Conservation (phyloP, 495 filamentous ascomycete species). For the Cercophora newfieldiana region DNA sequence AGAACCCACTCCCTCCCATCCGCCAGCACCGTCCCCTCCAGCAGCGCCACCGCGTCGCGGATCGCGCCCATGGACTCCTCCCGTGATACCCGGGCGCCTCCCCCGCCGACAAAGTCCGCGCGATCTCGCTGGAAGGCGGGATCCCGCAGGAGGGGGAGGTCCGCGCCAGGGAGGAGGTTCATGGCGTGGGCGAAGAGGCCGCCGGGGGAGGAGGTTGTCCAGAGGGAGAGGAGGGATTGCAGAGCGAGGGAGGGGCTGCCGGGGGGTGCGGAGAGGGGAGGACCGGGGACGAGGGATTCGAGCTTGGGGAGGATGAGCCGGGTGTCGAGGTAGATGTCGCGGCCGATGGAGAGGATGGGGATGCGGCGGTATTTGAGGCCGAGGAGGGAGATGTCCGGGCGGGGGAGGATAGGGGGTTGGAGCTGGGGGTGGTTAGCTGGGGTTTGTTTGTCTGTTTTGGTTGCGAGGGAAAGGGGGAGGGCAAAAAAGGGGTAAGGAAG, state of each 20-base stretch:
- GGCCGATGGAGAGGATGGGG: slow-evolving; percentile 59
- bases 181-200: slow-evolving; percentile 51
- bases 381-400: slow-evolving; percentile 56
- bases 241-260: slow-evolving; percentile 13
- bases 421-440: slow-evolving; percentile 32
- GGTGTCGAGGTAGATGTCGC: slow-evolving; percentile 58
- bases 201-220: slow-evolving; percentile 37
- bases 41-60: slow-evolving; percentile 40
- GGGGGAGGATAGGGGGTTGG: slow-evolving; percentile 60
- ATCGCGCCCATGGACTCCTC: slow-evolving; percentile 51
- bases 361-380: slow-evolving; percentile 66
- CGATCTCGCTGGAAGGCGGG: slow-evolving; percentile 55
- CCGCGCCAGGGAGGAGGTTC: slow-evolving; percentile 45
- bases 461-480: neutral
- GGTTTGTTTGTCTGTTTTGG: neutral
- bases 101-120: slow-evolving; percentile 36
- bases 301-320: slow-evolving; percentile 61
- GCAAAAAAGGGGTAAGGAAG: neutral
- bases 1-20: slow-evolving; percentile 62
- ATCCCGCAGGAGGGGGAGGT: slow-evolving; percentile 51
- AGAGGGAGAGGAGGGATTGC: slow-evolving; percentile 26
- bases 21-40: slow-evolving; percentile 55
- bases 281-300: slow-evolving; percentile 38
- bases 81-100: slow-evolving; percentile 33
- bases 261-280: slow-evolving; percentile 2